These are phyloP conservation scores for Amanita muscaria DNA, from an alignment of 768 basidiomycete species.

Conservation along the genomic window DNA sequence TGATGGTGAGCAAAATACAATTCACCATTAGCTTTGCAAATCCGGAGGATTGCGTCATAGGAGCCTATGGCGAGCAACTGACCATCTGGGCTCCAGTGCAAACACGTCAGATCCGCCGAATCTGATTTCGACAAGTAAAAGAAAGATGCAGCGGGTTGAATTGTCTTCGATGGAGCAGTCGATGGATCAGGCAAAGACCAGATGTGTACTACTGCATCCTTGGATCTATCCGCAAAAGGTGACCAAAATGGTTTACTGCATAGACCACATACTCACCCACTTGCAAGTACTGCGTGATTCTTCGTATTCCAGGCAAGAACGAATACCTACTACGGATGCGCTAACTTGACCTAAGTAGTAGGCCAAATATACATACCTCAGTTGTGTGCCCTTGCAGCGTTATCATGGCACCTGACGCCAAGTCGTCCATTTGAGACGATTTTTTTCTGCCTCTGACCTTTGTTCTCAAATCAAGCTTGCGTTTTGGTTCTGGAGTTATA, in stretches of 20 bases:
- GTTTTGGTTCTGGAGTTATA: constrained; percentile 11
- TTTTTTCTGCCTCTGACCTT: too few relatives aligned
- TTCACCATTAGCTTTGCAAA: constrained; percentile 54
- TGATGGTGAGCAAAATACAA: constrained; percentile 53
- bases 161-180: constrained; percentile 17
- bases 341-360: not conserved
- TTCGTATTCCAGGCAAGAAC: constrained; percentile 74
- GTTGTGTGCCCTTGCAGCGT: constrained; percentile 51
- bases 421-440: constrained; percentile 37
- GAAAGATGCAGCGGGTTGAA: constrained; percentile 34
- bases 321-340: constrained; percentile 49
- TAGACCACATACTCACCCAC: constrained; percentile 46
- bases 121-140: constrained; percentile 39
- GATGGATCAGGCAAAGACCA: constrained; percentile 55
- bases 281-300: constrained; percentile 49
- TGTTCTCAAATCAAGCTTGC: constrained; percentile 24
- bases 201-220: constrained; percentile 64
- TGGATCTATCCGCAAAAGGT: constrained; percentile 42
- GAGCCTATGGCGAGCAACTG: constrained; percentile 69
- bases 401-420: constrained; percentile 33
- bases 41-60: constrained; percentile 63
- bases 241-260: constrained; percentile 9
- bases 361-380: constrained; percentile 31
- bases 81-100: constrained; percentile 74
- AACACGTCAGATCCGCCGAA: constrained; percentile 59